Evolutionary conservation across 2,329 filamentous ascomycete genomes (phyloP), one percentile per base, ranked within the genome.

Genomic region (Penicillium hordei): DNA sequence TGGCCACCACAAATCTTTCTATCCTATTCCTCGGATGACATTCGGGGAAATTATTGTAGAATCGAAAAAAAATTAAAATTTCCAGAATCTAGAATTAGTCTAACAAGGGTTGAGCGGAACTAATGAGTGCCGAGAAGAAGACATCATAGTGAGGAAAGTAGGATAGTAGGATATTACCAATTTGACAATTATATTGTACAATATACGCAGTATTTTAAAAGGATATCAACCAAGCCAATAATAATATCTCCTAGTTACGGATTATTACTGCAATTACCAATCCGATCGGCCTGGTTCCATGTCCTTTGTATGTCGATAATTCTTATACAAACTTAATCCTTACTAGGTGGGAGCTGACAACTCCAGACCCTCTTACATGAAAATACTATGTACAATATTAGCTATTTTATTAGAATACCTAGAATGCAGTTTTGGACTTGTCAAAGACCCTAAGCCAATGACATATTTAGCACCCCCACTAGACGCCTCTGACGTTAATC

Each of bases 401-500:
- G 1, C 25, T n/a, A n/a, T n/a, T n/a, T n/a, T n/a, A n/a, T n/a
- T 27, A 29, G 27, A 29, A 10, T 29, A 13, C 31, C 15, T 15
- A 6, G 15, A 36, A 51, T 17, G 29, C 2, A 29, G 21, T 40
- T 8, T n/a, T n/a, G 17, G 23, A 10, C 10, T 4, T 33, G 25
- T 31, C 12, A 42, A 29, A 27, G 36, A 31, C 36, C 36, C 49
- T 43, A 23, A 27, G 13, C 55, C 49, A 53, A 57, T 57, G 15
- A 23, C 10, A 25, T 9, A 34, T 34, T 39, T 52, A n/a, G 21
- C 7, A 12, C 46, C 15, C 15, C 52, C 46, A 45, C 43, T 8
- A n/a, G 29, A 51, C 59, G 56, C 64, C 63, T 60, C 63, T 66
- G 61, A 66, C 64, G 64, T 65, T 29, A 58, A 49, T 23, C 39